Conservation (phyloP, 352 stramenopile species). For the Pythium insidiosum region DNA sequence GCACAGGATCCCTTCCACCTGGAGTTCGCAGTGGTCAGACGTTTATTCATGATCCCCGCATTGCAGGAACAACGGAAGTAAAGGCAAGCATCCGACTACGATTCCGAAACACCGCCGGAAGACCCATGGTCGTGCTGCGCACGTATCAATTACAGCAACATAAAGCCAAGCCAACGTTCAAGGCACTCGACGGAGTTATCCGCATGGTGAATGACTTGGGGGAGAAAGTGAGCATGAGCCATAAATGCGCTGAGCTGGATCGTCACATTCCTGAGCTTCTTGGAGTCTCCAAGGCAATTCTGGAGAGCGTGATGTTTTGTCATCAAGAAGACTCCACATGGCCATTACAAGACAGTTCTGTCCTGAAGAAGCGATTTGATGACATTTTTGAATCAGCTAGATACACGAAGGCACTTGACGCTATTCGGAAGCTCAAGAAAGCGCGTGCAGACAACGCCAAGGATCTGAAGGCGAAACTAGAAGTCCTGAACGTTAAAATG, state of each 20-base stretch:
- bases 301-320: conserved; percentile 99
- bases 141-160: conserved; percentile 93
- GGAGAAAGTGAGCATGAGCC: conserved; percentile 87
- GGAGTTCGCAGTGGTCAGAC: conserved; percentile 83
- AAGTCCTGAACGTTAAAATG: conserved; percentile 84
- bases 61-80: conserved; percentile 88
- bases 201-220: conserved; percentile 86
- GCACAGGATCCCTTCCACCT: conserved; percentile 92
- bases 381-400: conserved; percentile 99
- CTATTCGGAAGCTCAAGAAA: conserved; percentile 93
- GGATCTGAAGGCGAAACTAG: conserved; percentile 92
- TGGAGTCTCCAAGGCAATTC: conserved; percentile 95
- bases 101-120: conserved; percentile 89
- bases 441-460: conserved; percentile 71
- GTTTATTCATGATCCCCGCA: conserved; percentile 97
- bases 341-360: conserved; percentile 92
- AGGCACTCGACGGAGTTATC: conserved; percentile 94
- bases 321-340: conserved; percentile 98
- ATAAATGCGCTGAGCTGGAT: conserved; percentile 96
- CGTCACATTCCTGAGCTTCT: conserved; percentile 92
- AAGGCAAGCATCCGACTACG: conserved; percentile 84
- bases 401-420: conserved; percentile 98
- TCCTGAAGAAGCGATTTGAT: conserved; percentile 99
- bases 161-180: conserved; percentile 90
- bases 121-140: conserved; percentile 89